Percentiles rank a stretch among this genome's conserved stretches.
Evolutionary conservation across 139 green algal genomes (phyloP).

Genomic region (Coelastrella sp.): DNA sequence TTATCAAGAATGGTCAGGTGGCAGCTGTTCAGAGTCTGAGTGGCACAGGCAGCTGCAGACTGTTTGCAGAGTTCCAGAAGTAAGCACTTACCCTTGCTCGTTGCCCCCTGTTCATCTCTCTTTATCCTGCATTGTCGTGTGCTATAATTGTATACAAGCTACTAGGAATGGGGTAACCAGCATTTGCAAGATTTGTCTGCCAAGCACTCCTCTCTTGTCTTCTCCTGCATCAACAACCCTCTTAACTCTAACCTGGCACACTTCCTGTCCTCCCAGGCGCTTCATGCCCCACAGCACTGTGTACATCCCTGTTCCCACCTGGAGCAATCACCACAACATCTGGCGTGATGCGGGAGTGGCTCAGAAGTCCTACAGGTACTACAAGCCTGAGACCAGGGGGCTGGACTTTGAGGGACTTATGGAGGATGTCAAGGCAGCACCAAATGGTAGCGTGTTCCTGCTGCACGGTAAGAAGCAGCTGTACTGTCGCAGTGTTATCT

Average conservation of each 20-base stretch:
- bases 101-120: too few species aligned
- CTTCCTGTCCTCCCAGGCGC: slow-evolving; percentile 53
- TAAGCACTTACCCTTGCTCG: too few species aligned
- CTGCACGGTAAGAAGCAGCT: slow-evolving; percentile 76
- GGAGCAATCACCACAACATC: slow-evolving; percentile 90
- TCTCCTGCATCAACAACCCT: too few species aligned
- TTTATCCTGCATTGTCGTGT: too few species aligned
- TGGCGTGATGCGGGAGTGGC: slow-evolving; percentile 69
- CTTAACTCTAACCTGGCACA: too few species aligned
- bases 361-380: slow-evolving; percentile 74
- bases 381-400: slow-evolving; percentile 87
- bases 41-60: slow-evolving; percentile 85
- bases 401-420: slow-evolving; percentile 89
- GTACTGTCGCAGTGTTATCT: too few species aligned
- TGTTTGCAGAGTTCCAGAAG: slow-evolving; percentile 91
- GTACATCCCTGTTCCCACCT: slow-evolving; percentile 63
- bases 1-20: slow-evolving; percentile 59
- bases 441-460: slow-evolving; percentile 83
- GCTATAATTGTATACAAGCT: too few species aligned
- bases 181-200: too few species aligned
- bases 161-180: too few species aligned
- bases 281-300: slow-evolving; percentile 52
- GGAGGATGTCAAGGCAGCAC: slow-evolving; percentile 78
- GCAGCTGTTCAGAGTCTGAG: slow-evolving; percentile 87
- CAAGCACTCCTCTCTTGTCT: too few species aligned